Percentiles rank a stretch among this genome's conserved stretches.
Evolutionary conservation across 345 rosid genomes (phyloP).

Genomic region (Psidium guajava): DNA sequence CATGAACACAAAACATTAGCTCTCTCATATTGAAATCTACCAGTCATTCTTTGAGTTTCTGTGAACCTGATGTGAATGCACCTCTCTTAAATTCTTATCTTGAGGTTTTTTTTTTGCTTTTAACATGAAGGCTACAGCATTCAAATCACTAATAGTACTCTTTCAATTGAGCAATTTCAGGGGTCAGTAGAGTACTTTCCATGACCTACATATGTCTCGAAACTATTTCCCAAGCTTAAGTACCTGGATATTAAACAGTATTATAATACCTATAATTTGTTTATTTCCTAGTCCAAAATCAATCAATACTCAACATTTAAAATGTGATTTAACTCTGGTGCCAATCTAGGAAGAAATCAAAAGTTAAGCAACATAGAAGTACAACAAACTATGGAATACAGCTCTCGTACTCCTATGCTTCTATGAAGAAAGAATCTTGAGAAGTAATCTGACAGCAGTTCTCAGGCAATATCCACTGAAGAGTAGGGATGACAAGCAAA

Average conservation of each 20-base stretch:
- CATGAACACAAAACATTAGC: not conserved
- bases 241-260: not conserved
- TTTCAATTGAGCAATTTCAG: not conserved
- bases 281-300: not conserved
- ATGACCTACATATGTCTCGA: not conserved
- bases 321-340: not conserved
- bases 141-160: no score
- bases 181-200: not conserved
- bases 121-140: not conserved
- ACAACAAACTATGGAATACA: not conserved
- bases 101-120: not conserved
- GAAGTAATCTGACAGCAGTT: constrained; percentile 9
- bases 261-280: not conserved
- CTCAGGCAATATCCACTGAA: constrained; percentile 23
- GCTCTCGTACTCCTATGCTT: no score
- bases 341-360: not conserved
- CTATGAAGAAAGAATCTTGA: constrained; percentile 8
- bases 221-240: not conserved
- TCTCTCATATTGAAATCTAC: no score
- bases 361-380: not conserved
- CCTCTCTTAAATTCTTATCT: not conserved
- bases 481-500: constrained; percentile 19
- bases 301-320: not conserved
- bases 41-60: no score
- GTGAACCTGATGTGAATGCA: no score